These are phyloP conservation scores for Populus hybrid DNA, from an alignment of 441 rosid genomes.

Conservation along the genomic window DNA sequence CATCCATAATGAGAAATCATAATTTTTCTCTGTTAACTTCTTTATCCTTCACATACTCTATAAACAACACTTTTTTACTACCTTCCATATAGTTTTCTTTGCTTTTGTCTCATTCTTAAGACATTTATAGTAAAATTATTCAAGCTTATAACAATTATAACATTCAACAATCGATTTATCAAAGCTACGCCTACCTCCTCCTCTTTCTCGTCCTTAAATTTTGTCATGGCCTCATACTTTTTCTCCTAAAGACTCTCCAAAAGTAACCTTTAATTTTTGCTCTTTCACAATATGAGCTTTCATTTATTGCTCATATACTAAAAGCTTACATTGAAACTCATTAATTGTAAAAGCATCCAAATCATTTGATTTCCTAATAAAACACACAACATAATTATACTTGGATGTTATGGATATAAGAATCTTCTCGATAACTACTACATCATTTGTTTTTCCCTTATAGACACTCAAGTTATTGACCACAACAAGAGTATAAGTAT, in stretches of 20 bases:
- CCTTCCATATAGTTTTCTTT: not conserved
- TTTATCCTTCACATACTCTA: not conserved
- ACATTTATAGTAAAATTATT: slow-evolving; percentile 14
- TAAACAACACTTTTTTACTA: not conserved
- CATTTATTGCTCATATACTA: not conserved
- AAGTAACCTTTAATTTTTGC: not conserved
- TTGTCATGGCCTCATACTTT: not conserved
- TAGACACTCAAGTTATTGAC: not conserved
- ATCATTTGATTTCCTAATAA: not conserved
- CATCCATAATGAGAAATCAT: not conserved
- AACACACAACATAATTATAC: not conserved
- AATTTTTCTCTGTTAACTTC: not conserved
- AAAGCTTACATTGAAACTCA: not conserved
- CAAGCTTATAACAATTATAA: not conserved
- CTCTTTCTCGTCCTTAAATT: not conserved
- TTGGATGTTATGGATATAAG: not conserved
- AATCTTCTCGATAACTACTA: not conserved
- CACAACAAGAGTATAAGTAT: not conserved
- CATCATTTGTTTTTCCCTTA: not conserved
- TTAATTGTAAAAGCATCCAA: not conserved
- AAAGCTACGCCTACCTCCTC: not conserved
- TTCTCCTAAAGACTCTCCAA: not conserved
- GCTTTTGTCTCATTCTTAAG: not conserved
- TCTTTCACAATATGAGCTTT: not conserved
- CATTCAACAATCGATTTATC: not conserved